Percentiles rank a stretch among this genome's conserved stretches.
Conservation (phyloP, 2,329 filamentous ascomycete genomes). For the Trichoderma sp. region DNA sequence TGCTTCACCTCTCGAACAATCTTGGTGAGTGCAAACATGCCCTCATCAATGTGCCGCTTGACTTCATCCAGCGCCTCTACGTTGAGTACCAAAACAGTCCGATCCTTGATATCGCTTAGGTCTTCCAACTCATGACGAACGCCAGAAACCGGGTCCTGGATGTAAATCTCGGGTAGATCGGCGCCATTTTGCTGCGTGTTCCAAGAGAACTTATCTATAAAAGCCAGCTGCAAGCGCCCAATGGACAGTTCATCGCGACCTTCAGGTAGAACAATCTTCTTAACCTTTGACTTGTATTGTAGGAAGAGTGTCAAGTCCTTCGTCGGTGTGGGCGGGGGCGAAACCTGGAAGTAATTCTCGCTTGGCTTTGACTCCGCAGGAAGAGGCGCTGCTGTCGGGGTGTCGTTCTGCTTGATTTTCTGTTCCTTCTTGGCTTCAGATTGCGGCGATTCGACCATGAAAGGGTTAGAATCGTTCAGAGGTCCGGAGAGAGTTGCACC, state of each 20-base stretch:
- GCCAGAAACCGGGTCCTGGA: constrained; percentile 92
- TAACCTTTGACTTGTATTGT: constrained; percentile 96
- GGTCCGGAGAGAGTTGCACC: constrained; percentile 63
- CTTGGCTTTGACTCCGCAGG: constrained; percentile 47
- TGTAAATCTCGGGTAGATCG: constrained; percentile 95
- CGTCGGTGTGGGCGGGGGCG: constrained; percentile 64
- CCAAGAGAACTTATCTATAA: constrained; percentile 99
- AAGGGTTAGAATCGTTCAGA: constrained; percentile 49
- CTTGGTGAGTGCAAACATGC: constrained; percentile 74
- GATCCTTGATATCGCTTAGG: constrained; percentile 87
- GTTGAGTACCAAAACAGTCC: constrained; percentile 92
- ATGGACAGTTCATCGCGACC: constrained; percentile 83
- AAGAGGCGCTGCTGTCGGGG: constrained; percentile 27
- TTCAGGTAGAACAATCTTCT: constrained; percentile 88
- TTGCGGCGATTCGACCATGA: constrained; percentile 27
- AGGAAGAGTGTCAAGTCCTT: constrained; percentile 93
- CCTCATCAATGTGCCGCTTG: constrained; percentile 93
- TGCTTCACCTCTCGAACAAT: constrained; percentile 86
- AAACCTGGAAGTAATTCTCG: constrained; percentile 59
- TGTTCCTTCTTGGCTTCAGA: constrained; percentile 27
- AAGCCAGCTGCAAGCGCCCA: constrained; percentile 86
- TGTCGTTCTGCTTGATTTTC: constrained; percentile 31
- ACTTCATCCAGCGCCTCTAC: constrained; percentile 93
- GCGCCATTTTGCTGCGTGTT: constrained; percentile 92
- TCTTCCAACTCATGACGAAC: constrained; percentile 97